Evolutionary conservation across 2,329 filamentous ascomycete genomes (phyloP).

Genomic region (Thelonectria blattea): DNA sequence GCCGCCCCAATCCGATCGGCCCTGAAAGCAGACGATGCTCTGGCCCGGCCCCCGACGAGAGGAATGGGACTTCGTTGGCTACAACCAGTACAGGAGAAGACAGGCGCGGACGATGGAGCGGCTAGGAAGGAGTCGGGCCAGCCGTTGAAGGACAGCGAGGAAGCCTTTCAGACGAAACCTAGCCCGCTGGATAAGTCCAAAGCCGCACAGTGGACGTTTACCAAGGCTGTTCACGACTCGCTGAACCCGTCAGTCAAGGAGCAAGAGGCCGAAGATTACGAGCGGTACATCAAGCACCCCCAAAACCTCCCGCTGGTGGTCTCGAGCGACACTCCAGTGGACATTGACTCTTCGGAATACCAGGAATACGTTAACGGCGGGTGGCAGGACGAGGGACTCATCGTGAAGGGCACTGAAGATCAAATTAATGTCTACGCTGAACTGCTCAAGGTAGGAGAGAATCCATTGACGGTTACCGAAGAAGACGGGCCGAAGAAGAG

Average conservation of each 20-base stretch:
- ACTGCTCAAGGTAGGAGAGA: constrained; percentile 77
- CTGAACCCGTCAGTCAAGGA: constrained; percentile 81
- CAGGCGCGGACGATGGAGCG: constrained; percentile 24
- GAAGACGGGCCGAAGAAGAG: constrained; percentile 91
- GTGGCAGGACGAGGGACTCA: constrained; percentile 65
- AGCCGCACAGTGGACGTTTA: constrained; percentile 86
- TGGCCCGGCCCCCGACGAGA: constrained; percentile 47
- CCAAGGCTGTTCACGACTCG: constrained; percentile 83
- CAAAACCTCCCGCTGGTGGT: constrained; percentile 85
- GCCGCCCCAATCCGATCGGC: constrained; percentile 42
- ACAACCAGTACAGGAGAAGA: constrained; percentile 53
- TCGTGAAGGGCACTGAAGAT: constrained; percentile 56
- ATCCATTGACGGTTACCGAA: constrained; percentile 84
- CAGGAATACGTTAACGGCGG: constrained; percentile 78
- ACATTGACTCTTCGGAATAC: constrained; percentile 70
- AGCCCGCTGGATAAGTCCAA: constrained; percentile 76
- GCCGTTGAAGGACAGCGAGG: constrained; percentile 27
- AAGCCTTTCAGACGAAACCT: constrained; percentile 54
- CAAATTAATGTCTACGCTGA: constrained; percentile 70
- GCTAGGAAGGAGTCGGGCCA: constrained; percentile 25
- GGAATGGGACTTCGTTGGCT: constrained; percentile 67
- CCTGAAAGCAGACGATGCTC: constrained; percentile 45
- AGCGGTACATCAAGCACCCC: constrained; percentile 86
- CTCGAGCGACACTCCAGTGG: constrained; percentile 67
- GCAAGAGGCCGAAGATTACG: constrained; percentile 84